Percentiles rank a stretch among this genome's conserved stretches.
phyloP scores from a whole-genome alignment of 257 asterid species.

The Fraxinus americana region DNA sequence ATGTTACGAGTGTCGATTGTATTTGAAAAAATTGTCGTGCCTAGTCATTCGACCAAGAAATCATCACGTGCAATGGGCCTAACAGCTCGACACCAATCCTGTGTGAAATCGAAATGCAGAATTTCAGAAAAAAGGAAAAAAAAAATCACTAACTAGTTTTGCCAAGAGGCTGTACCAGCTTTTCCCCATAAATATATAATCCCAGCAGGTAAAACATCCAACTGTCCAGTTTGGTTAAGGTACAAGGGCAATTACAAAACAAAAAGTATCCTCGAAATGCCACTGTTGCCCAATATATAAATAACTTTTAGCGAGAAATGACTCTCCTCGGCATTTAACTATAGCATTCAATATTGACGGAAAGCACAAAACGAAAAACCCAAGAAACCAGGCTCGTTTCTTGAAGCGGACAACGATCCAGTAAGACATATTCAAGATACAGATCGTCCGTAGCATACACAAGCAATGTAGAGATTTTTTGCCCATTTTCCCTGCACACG shows the following conservation, averaged over 20 bases:
- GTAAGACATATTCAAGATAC: conserved; percentile 7
- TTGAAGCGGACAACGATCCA: neutral
- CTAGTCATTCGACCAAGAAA: neutral
- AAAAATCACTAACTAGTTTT: no score
- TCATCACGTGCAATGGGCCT: neutral
- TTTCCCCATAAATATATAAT: no score
- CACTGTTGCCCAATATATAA: no score
- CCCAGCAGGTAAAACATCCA: neutral
- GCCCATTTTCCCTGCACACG: conserved; percentile 26
- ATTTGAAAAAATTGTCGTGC: no score
- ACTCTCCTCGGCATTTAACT: neutral
- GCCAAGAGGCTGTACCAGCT: no score
- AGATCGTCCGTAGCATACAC: conserved; percentile 20
- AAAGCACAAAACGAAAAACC: neutral
- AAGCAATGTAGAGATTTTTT: conserved; percentile 21
- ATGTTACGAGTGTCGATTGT: no score
- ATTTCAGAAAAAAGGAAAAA: no score
- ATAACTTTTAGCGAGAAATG: no score
- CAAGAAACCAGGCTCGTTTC: neutral
- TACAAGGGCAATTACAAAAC: neutral
- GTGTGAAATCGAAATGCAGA: neutral
- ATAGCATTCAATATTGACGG: neutral
- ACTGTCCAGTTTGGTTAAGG: neutral
- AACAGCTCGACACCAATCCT: neutral
- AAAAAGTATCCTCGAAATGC: neutral